Evolutionary conservation across 805 yeast genomes (phyloP), one percentile per base, ranked within the genome.

Genomic region (Candida parachauliodes): DNA sequence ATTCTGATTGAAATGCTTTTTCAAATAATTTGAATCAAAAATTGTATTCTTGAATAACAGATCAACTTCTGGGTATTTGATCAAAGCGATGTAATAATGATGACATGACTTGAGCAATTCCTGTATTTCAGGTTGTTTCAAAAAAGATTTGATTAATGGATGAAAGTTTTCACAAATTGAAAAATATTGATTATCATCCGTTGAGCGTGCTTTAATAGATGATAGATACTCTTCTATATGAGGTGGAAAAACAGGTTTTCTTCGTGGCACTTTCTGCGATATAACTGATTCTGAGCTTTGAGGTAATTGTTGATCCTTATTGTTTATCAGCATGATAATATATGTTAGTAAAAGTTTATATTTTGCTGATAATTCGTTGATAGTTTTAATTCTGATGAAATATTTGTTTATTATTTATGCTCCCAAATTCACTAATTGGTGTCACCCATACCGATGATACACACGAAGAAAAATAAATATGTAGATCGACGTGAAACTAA

Each of bases 81-180:
- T 11, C 9, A 31, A 21, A 7, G 27, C 22, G 15, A 31, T 31
- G 5, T 18, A 18, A 18, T 31, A 22, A 21, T 4, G 6, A 14
- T 31, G 25, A 31, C 34, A 21, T 11, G 10, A 5, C 5, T 14
- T 11, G n/a, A 31, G n/a, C 4, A 31, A 12, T 9, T 14, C 8
- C 12, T 22, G 34, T 3, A 31, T 22, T 9, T 15, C 19, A 8
- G 11, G 4, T 21, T 16, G 22, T 3, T 20, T 21, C 21, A 31
- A 31, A 16, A 31, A 31, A 9, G 19, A 17, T 31, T 31, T 31
- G 5, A 31, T 31, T 17, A 31, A 22, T 21, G 34, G 34, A 22
- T 31, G 34, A 16, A 21, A 31, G 5, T 7, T 5, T 10, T 31
- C 34, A 21, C 15, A 31, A 5, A 31, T 21, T 8, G 25, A 15